Percentiles rank a stretch among this genome's conserved stretches.
Evolutionary conservation across 2,329 filamentous ascomycete species (phyloP).

Genomic region (Colletotrichum sp.): DNA sequence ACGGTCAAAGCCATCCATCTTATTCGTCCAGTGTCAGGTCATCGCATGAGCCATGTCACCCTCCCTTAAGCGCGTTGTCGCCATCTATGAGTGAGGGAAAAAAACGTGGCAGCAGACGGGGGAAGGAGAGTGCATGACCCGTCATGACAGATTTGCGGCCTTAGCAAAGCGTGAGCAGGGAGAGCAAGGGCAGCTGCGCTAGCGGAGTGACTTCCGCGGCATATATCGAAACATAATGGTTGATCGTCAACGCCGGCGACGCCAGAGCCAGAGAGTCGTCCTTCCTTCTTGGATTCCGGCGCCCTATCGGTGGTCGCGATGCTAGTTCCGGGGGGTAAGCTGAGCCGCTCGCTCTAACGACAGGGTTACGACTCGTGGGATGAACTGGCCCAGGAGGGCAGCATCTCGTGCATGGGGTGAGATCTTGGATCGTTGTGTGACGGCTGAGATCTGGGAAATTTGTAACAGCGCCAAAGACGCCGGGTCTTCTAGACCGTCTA

Average conservation of each 20-base stretch:
- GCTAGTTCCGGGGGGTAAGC: background rate
- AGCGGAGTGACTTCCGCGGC: background rate
- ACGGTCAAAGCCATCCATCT: background rate
- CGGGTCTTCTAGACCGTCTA: background rate
- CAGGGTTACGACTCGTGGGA: conserved; percentile 16
- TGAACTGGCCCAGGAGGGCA: background rate
- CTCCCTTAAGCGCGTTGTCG: background rate
- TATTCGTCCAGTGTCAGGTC: background rate
- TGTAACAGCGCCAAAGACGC: background rate
- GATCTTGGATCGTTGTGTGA: conserved; percentile 1
- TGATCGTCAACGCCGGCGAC: background rate
- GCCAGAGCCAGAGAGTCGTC: background rate
- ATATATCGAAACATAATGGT: background rate
- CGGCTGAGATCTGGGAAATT: background rate
- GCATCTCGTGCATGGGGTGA: background rate
- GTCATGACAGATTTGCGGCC: background rate
- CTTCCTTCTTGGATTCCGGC: background rate
- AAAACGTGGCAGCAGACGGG: background rate
- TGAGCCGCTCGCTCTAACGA: background rate
- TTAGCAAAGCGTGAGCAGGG: background rate
- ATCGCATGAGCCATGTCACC: conserved; percentile 6
- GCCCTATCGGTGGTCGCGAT: background rate
- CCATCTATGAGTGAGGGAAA: background rate
- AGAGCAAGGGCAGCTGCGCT: background rate
- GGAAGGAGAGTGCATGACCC: background rate